Conservation (phyloP, 805 yeast genomes). For the Candida sanyiensis region DNA sequence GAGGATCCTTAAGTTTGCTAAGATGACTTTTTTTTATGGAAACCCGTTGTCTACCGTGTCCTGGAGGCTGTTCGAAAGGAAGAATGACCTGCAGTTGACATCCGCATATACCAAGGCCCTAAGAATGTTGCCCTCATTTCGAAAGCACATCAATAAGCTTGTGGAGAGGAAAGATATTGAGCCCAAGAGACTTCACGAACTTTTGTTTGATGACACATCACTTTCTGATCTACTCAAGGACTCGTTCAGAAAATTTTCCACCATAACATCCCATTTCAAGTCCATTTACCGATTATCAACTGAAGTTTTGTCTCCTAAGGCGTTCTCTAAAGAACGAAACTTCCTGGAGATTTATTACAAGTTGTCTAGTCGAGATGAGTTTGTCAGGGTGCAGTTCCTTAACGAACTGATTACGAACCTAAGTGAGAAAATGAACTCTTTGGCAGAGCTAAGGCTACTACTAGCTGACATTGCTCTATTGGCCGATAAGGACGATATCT, state of each 20-base stretch:
- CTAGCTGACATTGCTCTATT: slow-evolving; percentile 10
- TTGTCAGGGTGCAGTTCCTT: slow-evolving; percentile 20
- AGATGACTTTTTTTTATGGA: slow-evolving; percentile 23
- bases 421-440: slow-evolving; percentile 7
- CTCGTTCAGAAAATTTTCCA: slow-evolving; percentile 17
- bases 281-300: slow-evolving; percentile 19
- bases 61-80: slow-evolving; percentile 8
- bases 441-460: slow-evolving; percentile 9
- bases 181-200: slow-evolving; percentile 6
- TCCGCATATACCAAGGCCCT: slow-evolving; percentile 22
- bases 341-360: slow-evolving; percentile 21
- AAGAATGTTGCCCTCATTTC: slow-evolving; percentile 33
- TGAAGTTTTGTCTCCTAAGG: slow-evolving; percentile 12
- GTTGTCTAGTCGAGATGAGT: slow-evolving; percentile 20
- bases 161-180: slow-evolving; percentile 9
- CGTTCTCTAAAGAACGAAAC: slow-evolving; percentile 14
- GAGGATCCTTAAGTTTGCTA: slow-evolving; percentile 20
- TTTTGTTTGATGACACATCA: slow-evolving; percentile 20
- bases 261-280: slow-evolving; percentile 16
- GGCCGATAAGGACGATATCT: slow-evolving; percentile 10
- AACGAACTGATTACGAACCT: slow-evolving; percentile 21
- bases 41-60: slow-evolving; percentile 19
- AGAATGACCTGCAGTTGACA: slow-evolving; percentile 2
- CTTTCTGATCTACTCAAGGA: slow-evolving; percentile 13
- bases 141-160: slow-evolving; percentile 17